Percentiles rank a stretch among this genome's conserved stretches.
phyloP scores from a whole-genome alignment of 306 rosid genomes.

The Alnus rubra region DNA sequence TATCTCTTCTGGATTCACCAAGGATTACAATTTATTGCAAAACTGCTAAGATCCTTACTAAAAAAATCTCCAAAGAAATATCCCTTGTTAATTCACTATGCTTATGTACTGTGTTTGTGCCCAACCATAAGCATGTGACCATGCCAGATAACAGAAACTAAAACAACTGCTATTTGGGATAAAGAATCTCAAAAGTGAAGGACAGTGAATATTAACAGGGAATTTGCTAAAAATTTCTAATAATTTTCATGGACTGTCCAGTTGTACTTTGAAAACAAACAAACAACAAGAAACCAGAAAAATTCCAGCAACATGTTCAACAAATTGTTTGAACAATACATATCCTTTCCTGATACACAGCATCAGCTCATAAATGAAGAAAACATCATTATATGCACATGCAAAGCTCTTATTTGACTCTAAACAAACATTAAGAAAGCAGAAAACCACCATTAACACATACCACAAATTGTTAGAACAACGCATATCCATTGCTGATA shows the following conservation, averaged over 20 bases:
- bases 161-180: no score
- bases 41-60: no score
- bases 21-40: no score
- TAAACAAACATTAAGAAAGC: not conserved
- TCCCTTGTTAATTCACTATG: no score
- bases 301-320: not conserved
- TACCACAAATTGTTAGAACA: not conserved
- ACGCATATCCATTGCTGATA: not conserved
- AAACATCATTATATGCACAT: slow-evolving; percentile 7
- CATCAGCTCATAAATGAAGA: not conserved
- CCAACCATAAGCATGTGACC: no score
- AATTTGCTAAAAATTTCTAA: not conserved
- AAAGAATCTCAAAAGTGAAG: not conserved
- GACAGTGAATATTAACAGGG: not conserved
- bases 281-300: not conserved
- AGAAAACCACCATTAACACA: not conserved
- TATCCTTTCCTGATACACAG: not conserved
- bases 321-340: not conserved
- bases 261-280: not conserved
- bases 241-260: not conserved
- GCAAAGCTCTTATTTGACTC: not conserved
- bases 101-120: no score
- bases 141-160: no score
- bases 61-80: no score
- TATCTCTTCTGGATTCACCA: no score